Conservation (phyloP, 192 early-diverging fungal species). For the Dissophora globulifera region DNA sequence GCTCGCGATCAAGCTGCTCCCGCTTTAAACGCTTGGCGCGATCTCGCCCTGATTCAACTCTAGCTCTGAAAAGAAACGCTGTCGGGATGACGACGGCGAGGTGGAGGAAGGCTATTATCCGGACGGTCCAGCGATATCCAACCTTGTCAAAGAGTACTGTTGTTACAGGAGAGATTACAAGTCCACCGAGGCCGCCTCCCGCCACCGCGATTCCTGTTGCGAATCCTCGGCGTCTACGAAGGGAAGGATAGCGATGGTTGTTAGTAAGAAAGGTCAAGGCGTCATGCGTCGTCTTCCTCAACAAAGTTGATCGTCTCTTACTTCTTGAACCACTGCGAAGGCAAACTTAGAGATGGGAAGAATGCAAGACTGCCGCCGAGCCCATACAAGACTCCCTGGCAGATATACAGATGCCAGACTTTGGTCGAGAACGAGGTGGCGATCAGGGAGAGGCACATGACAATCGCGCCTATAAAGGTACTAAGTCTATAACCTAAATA, state of each 20-base stretch:
- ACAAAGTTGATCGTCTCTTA: not conserved
- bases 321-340: constrained; percentile 67
- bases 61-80: constrained; percentile 55
- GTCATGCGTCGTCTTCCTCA: too few relatives aligned
- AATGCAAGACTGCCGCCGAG: constrained; percentile 59
- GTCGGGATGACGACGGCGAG: constrained; percentile 55
- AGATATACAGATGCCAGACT: constrained; percentile 48
- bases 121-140: constrained; percentile 67
- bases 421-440: constrained; percentile 66
- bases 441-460: constrained; percentile 60
- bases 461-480: constrained; percentile 57
- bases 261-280: too few relatives aligned
- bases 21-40: constrained; percentile 20
- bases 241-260: not conserved
- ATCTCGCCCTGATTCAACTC: constrained; percentile 31
- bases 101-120: constrained; percentile 59
- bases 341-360: constrained; percentile 61
- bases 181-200: constrained; percentile 65
- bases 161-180: constrained; percentile 61
- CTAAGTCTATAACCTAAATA: constrained; percentile 60
- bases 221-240: constrained; percentile 51
- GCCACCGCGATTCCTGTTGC: constrained; percentile 63
- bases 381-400: constrained; percentile 36
- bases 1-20: constrained; percentile 22
- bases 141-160: constrained; percentile 55